Conservation (phyloP, 345 rosid species). For the Salix purpurea region DNA sequence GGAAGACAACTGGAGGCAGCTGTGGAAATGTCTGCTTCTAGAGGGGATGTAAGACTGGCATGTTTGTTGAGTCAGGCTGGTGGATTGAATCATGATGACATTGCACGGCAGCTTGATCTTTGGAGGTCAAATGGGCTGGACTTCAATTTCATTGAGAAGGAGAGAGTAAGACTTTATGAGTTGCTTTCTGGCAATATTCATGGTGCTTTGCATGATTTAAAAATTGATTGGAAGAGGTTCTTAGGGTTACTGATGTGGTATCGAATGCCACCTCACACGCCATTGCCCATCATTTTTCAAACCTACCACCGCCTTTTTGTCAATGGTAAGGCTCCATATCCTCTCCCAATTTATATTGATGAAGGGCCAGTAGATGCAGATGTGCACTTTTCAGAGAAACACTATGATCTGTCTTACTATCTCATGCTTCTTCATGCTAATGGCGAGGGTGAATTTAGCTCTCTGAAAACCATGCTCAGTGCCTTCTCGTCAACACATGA, state of each 20-base stretch:
- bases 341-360: constrained; percentile 79
- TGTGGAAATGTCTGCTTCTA: constrained; percentile 80
- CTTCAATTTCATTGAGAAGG: constrained; percentile 84
- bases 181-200: constrained; percentile 87
- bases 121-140: constrained; percentile 90
- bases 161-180: constrained; percentile 71
- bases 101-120: constrained; percentile 67
- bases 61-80: constrained; percentile 96
- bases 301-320: constrained; percentile 66
- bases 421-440: constrained; percentile 91
- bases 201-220: constrained; percentile 49
- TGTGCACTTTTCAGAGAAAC: constrained; percentile 34
- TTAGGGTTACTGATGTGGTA: constrained; percentile 96
- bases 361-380: constrained; percentile 64
- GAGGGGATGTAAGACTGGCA: constrained; percentile 92
- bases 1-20: constrained; percentile 84
- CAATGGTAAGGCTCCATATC: constrained; percentile 70
- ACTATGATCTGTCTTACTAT: constrained; percentile 79
- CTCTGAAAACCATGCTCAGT: constrained; percentile 80
- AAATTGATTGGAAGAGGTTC: constrained; percentile 95
- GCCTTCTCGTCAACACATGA: constrained; percentile 81
- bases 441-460: constrained; percentile 51
- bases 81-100: constrained; percentile 73
- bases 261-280: constrained; percentile 58
- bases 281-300: constrained; percentile 62